Evolutionary conservation across 1,284 basidiomycete species (phyloP).

Genomic region (Mycena citricolor): DNA sequence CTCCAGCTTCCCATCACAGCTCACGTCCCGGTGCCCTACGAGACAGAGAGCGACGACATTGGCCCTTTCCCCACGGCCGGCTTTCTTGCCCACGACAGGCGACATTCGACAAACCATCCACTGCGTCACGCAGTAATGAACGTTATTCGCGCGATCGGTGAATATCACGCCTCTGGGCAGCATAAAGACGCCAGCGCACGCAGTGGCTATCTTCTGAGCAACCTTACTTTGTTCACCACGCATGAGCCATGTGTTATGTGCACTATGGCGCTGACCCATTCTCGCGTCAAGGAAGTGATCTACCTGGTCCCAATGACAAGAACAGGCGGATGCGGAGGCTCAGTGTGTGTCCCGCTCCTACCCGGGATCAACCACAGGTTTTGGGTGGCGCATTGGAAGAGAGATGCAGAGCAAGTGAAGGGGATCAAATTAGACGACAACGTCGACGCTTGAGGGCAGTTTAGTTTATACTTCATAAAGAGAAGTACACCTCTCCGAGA

Average conservation of each 20-base stretch:
- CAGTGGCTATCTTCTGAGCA: slow-evolving; percentile 86
- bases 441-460: slow-evolving; percentile 49
- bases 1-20: slow-evolving; percentile 74
- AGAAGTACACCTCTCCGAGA: slow-evolving; percentile 4
- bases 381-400: slow-evolving; percentile 62
- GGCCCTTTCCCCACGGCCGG: slow-evolving; percentile 48
- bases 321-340: slow-evolving; percentile 76
- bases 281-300: slow-evolving; percentile 81
- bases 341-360: slow-evolving; percentile 69
- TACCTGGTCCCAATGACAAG: slow-evolving; percentile 70
- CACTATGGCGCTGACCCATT: slow-evolving; percentile 90
- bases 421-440: slow-evolving; percentile 38
- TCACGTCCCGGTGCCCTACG: slow-evolving; percentile 66
- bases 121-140: slow-evolving; percentile 84
- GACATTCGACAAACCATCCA: slow-evolving; percentile 66
- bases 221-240: slow-evolving; percentile 78
- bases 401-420: slow-evolving; percentile 20
- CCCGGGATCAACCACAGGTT: slow-evolving; percentile 85
- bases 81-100: slow-evolving; percentile 72
- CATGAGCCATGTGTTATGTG: slow-evolving; percentile 98
- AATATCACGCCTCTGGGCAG: slow-evolving; percentile 45
- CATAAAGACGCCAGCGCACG: slow-evolving; percentile 26
- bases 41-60: slow-evolving; percentile 28
- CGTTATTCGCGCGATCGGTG: slow-evolving; percentile 67
- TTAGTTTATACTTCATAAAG: slow-evolving; percentile 21